Evolutionary conservation across 495 filamentous ascomycete genomes (phyloP), one percentile per base, ranked within the genome.

Genomic region (Aspergillus conjunctus): DNA sequence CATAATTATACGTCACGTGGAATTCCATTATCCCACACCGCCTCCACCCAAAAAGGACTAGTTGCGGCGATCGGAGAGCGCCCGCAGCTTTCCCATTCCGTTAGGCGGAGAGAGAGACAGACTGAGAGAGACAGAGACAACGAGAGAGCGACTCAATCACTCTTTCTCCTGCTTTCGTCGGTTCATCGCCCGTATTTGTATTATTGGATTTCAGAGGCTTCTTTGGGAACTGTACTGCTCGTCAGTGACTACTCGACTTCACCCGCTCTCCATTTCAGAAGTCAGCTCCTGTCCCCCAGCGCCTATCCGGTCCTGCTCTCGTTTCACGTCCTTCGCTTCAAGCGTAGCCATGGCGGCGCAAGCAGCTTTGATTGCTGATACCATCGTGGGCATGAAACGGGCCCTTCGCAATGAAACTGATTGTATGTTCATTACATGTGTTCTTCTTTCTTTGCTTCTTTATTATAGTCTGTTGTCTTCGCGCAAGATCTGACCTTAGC

Each of bases 381-480:
- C 88, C 4, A 90, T 92, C 62, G 76, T 84, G 60, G 87, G 80
- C 51, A 89, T 93, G 87, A 91, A 92, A 71, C 83, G 84, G 69
- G 86, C 88, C 26, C 70, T 91, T 57, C 83, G 82, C 65, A 80
- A 82, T 65, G 81, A 85, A 66, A 76, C 81, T 64, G 83, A 88
- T 18, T 82, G 86, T 88, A 71, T 57, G 77, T 65, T 15, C 53
- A 21, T 37, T 15, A 48, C 41, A 5, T 0, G 41, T 33, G 21
- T 20, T 33, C 21, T 20, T 46, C 21, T 7, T 45, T 45, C 26
- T 46, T 31, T 58, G 54, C 21, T 54, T 54, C 50, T 56, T 39
- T 64, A 26, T 26, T 61, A 6, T 57, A 10, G 30, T 30, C 10
- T 50, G 37, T 15, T 53, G 22, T 30, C 15, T 18, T 18, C 7